These are phyloP conservation scores for Xerocomus minutiporus DNA, from an alignment of 1,284 basidiomycete species.

Conservation along the genomic window DNA sequence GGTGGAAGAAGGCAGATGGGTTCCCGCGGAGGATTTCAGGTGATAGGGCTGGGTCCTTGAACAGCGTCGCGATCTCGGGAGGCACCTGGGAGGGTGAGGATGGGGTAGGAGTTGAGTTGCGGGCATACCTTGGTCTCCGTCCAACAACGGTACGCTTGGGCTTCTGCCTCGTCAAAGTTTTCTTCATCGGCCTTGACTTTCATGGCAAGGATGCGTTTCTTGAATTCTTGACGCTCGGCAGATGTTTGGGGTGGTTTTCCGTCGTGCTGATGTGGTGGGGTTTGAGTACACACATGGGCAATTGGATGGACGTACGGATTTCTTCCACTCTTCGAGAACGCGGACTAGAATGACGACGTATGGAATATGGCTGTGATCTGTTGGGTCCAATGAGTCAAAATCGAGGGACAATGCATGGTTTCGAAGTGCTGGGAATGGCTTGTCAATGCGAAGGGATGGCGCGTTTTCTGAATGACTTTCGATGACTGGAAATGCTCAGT, in stretches of 20 bases:
- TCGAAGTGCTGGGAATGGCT: constrained; percentile 80
- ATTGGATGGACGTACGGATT: constrained; percentile 42
- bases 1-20: constrained; percentile 76
- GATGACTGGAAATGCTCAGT: constrained; percentile 56
- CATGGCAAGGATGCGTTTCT: constrained; percentile 54
- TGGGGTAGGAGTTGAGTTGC: background rate
- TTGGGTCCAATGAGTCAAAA: constrained; percentile 73
- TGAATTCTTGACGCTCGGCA: constrained; percentile 78
- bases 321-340: constrained; percentile 78
- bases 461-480: constrained; percentile 88
- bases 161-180: constrained; percentile 91
- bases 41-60: constrained; percentile 51
- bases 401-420: constrained; percentile 71
- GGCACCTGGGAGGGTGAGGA: constrained; percentile 46
- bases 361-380: constrained; percentile 84
- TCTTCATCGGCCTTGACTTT: constrained; percentile 82
- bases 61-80: constrained; percentile 58
- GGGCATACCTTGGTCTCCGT: constrained; percentile 50
- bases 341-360: constrained; percentile 85
- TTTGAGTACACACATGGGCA: background rate
- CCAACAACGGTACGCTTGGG: constrained; percentile 76
- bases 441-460: constrained; percentile 84
- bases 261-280: constrained; percentile 46
- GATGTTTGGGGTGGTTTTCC: constrained; percentile 59
- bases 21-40: constrained; percentile 33